phyloP scores from a whole-genome alignment of 108 stramenopile species.

The Fragilariopsis cylindrus region DNA sequence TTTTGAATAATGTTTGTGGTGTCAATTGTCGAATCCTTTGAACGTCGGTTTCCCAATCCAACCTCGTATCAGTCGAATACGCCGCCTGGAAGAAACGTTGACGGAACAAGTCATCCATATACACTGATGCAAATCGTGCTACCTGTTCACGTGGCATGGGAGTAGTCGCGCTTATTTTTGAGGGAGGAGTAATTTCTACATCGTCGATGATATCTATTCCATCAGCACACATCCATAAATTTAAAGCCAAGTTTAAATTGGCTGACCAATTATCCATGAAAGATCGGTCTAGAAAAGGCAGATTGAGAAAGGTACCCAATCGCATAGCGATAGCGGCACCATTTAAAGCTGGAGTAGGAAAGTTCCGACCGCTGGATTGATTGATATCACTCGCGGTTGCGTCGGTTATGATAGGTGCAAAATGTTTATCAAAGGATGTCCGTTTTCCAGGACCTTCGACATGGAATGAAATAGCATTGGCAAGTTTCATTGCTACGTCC shows the following conservation, averaged over 20 bases:
- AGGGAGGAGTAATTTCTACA: slow-evolving; percentile 23
- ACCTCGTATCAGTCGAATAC: slow-evolving; percentile 38
- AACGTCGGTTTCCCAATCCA: slow-evolving; percentile 63
- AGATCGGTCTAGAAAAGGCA: slow-evolving; percentile 57
- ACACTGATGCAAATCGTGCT: slow-evolving; percentile 70
- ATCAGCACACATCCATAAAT: slow-evolving; percentile 88
- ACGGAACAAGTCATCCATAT: slow-evolving; percentile 61
- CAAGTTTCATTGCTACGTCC: slow-evolving; percentile 48
- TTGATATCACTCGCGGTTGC: slow-evolving; percentile 60
- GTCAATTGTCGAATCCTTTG: slow-evolving; percentile 48
- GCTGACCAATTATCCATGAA: slow-evolving; percentile 56
- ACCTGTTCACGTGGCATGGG: slow-evolving; percentile 32
- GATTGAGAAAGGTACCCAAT: slow-evolving; percentile 60
- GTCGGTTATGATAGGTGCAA: slow-evolving; percentile 29
- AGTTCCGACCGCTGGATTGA: slow-evolving; percentile 62
- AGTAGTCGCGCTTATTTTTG: slow-evolving; percentile 9
- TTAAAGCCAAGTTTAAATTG: slow-evolving; percentile 75
- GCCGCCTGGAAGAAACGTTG: slow-evolving; percentile 46
- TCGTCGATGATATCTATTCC: slow-evolving; percentile 75
- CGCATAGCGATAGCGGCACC: slow-evolving; percentile 74
- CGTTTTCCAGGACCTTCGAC: slow-evolving; percentile 37
- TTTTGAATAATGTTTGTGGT: slow-evolving; percentile 43
- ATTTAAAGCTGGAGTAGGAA: slow-evolving; percentile 59
- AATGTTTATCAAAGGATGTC: slow-evolving; percentile 33
- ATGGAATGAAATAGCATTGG: slow-evolving; percentile 77